Percentiles rank a stretch among this genome's conserved stretches.
Conservation (phyloP, 495 filamentous ascomycete genomes). For the Penicillium canescens region DNA sequence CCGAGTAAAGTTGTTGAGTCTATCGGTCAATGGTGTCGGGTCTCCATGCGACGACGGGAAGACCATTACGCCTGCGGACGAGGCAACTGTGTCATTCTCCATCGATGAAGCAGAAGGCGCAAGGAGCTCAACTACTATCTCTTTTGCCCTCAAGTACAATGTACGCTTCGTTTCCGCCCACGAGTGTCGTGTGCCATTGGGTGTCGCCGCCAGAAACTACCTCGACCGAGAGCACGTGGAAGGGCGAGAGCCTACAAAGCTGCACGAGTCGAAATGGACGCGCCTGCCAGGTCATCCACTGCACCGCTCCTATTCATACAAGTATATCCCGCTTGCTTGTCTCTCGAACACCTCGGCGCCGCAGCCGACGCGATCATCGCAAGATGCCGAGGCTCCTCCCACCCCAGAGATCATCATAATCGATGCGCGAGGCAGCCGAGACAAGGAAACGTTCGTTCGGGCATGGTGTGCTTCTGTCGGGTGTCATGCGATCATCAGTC, state of each 20-base stretch:
- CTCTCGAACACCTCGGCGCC: constrained; percentile 37
- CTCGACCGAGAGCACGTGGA: not conserved
- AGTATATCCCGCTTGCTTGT: constrained; percentile 51
- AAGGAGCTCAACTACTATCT: constrained; percentile 36
- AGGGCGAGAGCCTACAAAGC: constrained; percentile 35
- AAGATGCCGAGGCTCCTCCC: not conserved
- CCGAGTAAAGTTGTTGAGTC: constrained; percentile 18
- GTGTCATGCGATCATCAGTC: constrained; percentile 66
- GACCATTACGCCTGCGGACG: constrained; percentile 42
- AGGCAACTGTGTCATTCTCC: constrained; percentile 53
- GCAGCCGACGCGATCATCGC: constrained; percentile 2
- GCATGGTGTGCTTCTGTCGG: constrained; percentile 71
- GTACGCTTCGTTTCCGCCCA: constrained; percentile 67
- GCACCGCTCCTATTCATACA: constrained; percentile 61
- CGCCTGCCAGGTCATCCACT: constrained; percentile 61
- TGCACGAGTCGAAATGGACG: constrained; percentile 9
- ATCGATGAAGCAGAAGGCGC: constrained; percentile 13
- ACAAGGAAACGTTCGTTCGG: constrained; percentile 64
- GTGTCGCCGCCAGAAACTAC: constrained; percentile 20
- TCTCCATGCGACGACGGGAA: constrained; percentile 17
- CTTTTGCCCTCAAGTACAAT: constrained; percentile 57
- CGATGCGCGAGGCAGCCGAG: constrained; percentile 50
- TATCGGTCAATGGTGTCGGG: constrained; percentile 21
- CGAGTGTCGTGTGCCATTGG: constrained; percentile 59
- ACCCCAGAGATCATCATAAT: constrained; percentile 48